phyloP scores from a whole-genome alignment of 805 yeast species.

The Wickerhamomyces tratensis region DNA sequence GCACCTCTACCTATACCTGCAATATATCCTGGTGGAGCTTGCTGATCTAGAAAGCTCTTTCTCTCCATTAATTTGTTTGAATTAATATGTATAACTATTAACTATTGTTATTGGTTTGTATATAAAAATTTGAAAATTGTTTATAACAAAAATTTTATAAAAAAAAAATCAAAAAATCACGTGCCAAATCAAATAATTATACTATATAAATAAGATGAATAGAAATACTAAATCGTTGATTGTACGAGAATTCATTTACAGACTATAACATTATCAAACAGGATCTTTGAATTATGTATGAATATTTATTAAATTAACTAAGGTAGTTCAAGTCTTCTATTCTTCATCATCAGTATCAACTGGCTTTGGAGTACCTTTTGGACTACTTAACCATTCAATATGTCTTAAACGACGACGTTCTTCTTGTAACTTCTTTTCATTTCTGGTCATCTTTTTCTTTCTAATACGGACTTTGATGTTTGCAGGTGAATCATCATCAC shows the following conservation, averaged over 20 bases:
- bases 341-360: conserved; percentile 91
- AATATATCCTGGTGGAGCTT: conserved; percentile 83
- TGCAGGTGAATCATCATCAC: conserved; percentile 86
- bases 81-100: too few species aligned
- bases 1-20: conserved; percentile 97
- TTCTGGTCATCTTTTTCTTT: conserved; percentile 97
- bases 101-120: too few species aligned
- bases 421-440: conserved; percentile 84
- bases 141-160: too few species aligned
- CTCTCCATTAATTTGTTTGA: conserved; percentile 29
- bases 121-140: too few species aligned
- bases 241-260: too few species aligned
- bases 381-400: conserved; percentile 88
- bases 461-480: conserved; percentile 86
- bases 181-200: too few species aligned
- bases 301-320: too few species aligned
- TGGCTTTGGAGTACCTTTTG: conserved; percentile 97
- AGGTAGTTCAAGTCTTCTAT: conserved; percentile 15
- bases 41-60: conserved; percentile 65
- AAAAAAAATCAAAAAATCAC: too few species aligned
- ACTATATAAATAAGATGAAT: too few species aligned
- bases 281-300: too few species aligned
- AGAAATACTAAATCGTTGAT: too few species aligned
- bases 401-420: conserved; percentile 92
- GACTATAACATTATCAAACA: too few species aligned